These are phyloP conservation scores for Atalantia buxifolia DNA, from an alignment of 345 rosid genomes.

Conservation along the genomic window DNA sequence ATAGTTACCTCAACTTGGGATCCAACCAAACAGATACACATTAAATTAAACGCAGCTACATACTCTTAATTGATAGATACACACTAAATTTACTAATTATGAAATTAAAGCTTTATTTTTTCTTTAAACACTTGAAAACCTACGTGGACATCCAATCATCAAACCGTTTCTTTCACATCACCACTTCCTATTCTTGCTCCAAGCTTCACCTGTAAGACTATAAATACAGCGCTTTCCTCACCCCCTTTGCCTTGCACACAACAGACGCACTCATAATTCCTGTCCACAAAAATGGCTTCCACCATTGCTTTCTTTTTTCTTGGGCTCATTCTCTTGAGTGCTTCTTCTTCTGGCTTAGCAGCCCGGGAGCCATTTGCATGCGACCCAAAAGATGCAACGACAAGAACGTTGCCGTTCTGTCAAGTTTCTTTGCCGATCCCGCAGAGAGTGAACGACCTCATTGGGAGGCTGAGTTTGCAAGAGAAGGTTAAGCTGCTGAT, in stretches of 20 bases:
- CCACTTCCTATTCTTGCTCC: neutral
- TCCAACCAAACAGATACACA: slow-evolving; percentile 2
- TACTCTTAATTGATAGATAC: neutral
- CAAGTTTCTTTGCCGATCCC: slow-evolving; percentile 37
- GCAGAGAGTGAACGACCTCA: slow-evolving; percentile 59
- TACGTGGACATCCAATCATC: slow-evolving; percentile 13
- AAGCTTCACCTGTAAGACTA: slow-evolving; percentile 1
- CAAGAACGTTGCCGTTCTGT: slow-evolving; percentile 51
- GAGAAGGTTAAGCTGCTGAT: slow-evolving; percentile 71
- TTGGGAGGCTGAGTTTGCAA: slow-evolving; percentile 60
- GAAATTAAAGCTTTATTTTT: neutral
- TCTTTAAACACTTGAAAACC: neutral
- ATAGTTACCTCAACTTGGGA: neutral
- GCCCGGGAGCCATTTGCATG: slow-evolving; percentile 59
- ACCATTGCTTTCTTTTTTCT: slow-evolving; percentile 22
- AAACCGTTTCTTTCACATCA: slow-evolving; percentile 14
- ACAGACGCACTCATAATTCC: neutral
- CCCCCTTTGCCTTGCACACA: neutral
- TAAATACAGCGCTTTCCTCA: slow-evolving; percentile 16
- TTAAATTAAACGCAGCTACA: neutral
- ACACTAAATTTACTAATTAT: slow-evolving; percentile 21
- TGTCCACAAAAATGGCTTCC: slow-evolving; percentile 6
- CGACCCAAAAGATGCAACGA: slow-evolving; percentile 43
- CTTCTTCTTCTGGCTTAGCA: slow-evolving; percentile 4
- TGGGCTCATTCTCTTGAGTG: slow-evolving; percentile 10